Percentiles rank a stretch among this genome's conserved stretches.
Conservation (phyloP, 129 eudicot genomes). For the Pittosporum tobira region DNA sequence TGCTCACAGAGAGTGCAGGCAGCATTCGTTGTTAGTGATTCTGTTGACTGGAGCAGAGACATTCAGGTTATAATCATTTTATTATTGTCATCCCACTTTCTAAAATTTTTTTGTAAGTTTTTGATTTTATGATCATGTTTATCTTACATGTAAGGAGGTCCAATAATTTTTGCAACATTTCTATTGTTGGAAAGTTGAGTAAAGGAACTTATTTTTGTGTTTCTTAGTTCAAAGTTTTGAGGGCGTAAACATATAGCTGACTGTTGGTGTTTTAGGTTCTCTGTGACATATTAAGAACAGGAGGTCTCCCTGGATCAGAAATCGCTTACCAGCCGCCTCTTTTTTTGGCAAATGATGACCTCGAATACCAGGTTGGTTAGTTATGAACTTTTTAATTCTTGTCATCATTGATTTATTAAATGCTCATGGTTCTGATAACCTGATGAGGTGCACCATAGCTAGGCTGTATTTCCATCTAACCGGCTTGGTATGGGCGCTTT, state of each 20-base stretch:
- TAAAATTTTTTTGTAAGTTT: background rate
- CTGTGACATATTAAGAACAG: slow-evolving; percentile 60
- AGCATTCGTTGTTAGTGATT: slow-evolving; percentile 55
- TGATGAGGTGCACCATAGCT: slow-evolving; percentile 24
- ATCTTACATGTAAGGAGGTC: background rate
- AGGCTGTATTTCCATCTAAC: slow-evolving; percentile 58
- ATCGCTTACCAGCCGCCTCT: slow-evolving; percentile 44
- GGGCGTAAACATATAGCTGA: background rate
- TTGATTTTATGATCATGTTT: too few species aligned
- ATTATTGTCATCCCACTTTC: background rate
- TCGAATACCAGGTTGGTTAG: slow-evolving; percentile 49
- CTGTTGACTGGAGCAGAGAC: slow-evolving; percentile 75
- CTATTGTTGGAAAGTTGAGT: background rate
- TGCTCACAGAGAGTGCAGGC: slow-evolving; percentile 42
- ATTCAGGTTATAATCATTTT: slow-evolving; percentile 40
- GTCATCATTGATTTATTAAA: background rate
- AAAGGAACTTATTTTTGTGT: background rate
- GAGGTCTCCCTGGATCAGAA: slow-evolving; percentile 61
- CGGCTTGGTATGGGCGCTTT: slow-evolving; percentile 78
- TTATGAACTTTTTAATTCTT: background rate
- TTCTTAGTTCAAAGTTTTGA: background rate
- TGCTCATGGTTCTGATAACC: background rate
- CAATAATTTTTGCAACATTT: too few species aligned
- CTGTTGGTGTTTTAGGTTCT: slow-evolving; percentile 35
- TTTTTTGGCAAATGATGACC: slow-evolving; percentile 58